Percentiles rank a stretch among this genome's conserved stretches.
These are phyloP conservation scores for Ophiobolus disseminans DNA, from an alignment of 2,329 filamentous ascomycete genomes.

Conservation along the genomic window DNA sequence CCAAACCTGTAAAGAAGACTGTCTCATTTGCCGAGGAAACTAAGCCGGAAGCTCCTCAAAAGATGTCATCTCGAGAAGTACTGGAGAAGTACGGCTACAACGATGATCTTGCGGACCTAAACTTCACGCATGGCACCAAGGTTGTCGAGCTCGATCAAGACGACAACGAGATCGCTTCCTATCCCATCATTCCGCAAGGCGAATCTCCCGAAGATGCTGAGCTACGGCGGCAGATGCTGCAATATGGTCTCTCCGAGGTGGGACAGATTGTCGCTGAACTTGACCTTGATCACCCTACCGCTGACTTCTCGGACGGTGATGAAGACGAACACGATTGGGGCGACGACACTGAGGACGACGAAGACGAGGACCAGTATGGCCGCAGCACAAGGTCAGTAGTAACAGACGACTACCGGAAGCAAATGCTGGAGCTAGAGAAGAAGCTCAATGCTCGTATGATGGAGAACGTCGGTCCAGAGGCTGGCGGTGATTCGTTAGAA, in stretches of 20 bases:
- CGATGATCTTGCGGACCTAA: slow-evolving; percentile 35
- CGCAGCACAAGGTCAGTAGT: slow-evolving; percentile 72
- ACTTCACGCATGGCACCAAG: slow-evolving; percentile 43
- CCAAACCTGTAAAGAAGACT: slow-evolving; percentile 56
- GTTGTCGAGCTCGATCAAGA: slow-evolving; percentile 55
- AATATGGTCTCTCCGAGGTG: slow-evolving; percentile 87
- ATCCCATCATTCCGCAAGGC: slow-evolving; percentile 70
- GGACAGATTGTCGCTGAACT: slow-evolving; percentile 92
- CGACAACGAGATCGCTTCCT: slow-evolving; percentile 47
- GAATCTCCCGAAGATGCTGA: slow-evolving; percentile 83
- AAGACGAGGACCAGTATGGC: slow-evolving; percentile 79
- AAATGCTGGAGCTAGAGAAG: slow-evolving; percentile 86
- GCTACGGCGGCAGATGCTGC: slow-evolving; percentile 85
- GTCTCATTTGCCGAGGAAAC: slow-evolving; percentile 69
- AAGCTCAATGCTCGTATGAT: slow-evolving; percentile 69
- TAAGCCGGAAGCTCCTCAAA: slow-evolving; percentile 49
- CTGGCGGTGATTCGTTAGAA: slow-evolving; percentile 43
- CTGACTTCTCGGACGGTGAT: slow-evolving; percentile 61
- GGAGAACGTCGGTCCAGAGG: slow-evolving; percentile 64
- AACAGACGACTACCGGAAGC: slow-evolving; percentile 74
- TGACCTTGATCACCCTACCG: slow-evolving; percentile 73
- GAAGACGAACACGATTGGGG: slow-evolving; percentile 55
- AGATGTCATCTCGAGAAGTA: slow-evolving; percentile 4
- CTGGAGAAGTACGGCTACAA: slow-evolving; percentile 33
- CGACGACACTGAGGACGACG: slow-evolving; percentile 60